Base-by-base conservation (phyloP, 177 flowering plant genomes). In the Tripterygium wilfordii region DNA sequence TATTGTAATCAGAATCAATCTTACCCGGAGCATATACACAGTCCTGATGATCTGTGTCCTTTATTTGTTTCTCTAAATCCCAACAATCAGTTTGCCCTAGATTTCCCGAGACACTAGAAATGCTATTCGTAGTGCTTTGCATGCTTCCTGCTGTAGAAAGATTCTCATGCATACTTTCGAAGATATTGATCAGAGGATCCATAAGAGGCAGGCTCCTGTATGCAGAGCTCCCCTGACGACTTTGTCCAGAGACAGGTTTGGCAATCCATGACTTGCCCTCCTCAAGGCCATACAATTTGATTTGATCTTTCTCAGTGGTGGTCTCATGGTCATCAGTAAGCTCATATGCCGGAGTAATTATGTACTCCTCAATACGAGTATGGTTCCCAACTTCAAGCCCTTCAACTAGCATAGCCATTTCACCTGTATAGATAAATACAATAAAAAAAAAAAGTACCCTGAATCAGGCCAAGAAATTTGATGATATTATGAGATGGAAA, bases 351-450 rank as follows among this genome's bases (percentile, higher is more conserved):
- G 79, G 79, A 25, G 64, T 68, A 22, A 77, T 70, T 39, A 77
- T 61, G 67, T 68, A 74, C 57, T 77, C 77, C 46, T 77, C 79
- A 42, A 77, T 58, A 1, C 66, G 65, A 40, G 67, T 59, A 23
- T 77, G 72, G 25, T 69, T 69, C 12, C 82, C 82, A 48, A 71
- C 65, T 43, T 67, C 67, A 22, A 77, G 76, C 26, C 82, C 82
- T 66, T 77, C 82, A 32, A 77, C 79, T 29, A 77, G 62, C 52
- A 77, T 43, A 46, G 79, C 79, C 75, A 77, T 43, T 57, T 77
- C 82, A 45, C 75, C 82, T 77, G 68, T 36, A 3, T 4, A 47
- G 5, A 2, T 3, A 10, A 7, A 19, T 22, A 30, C 17, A 7
- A 4, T 3, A 30, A 30, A 12, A 7, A 30, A 30, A 30, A 6